Evolutionary conservation across 2,329 filamentous ascomycete genomes (phyloP).

Genomic region (Macroventuria anomochaeta): DNA sequence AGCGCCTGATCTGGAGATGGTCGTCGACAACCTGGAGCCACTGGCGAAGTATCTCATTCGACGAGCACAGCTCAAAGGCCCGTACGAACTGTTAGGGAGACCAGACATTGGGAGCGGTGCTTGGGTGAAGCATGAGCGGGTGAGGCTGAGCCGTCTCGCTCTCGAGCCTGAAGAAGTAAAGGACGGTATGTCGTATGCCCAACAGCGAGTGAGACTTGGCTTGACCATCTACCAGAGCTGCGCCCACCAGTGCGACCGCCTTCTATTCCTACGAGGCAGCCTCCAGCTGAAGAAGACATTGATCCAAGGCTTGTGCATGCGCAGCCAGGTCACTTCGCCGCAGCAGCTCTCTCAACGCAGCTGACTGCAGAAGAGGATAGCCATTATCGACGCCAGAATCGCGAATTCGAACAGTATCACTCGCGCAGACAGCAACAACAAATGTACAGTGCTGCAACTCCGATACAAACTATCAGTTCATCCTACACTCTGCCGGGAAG

Average conservation of each 20-base stretch:
- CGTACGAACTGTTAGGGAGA: slow-evolving; percentile 19
- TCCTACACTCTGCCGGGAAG: background rate
- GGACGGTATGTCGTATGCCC: background rate
- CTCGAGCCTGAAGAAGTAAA: background rate
- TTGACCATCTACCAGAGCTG: background rate
- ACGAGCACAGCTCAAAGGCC: slow-evolving; percentile 22
- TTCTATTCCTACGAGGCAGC: background rate
- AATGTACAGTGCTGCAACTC: background rate
- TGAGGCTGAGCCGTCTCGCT: background rate
- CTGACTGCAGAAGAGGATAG: slow-evolving; percentile 12
- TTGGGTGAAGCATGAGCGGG: slow-evolving; percentile 12
- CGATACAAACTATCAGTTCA: background rate
- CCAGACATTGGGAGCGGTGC: slow-evolving; percentile 10
- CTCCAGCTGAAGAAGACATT: slow-evolving; percentile 3
- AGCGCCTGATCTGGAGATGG: slow-evolving; percentile 2
- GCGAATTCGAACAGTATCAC: background rate
- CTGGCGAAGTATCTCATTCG: slow-evolving; percentile 20
- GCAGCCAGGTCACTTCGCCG: slow-evolving; percentile 14
- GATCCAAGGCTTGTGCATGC: slow-evolving; percentile 23
- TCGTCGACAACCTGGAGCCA: slow-evolving; percentile 16
- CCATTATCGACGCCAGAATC: slow-evolving; percentile 16
- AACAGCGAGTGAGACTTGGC: background rate
- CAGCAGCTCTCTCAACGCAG: background rate
- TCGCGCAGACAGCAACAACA: background rate
- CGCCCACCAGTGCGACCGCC: background rate